phyloP scores from a whole-genome alignment of 2,329 filamentous ascomycete genomes.

The Camptophora hylomeconis region DNA sequence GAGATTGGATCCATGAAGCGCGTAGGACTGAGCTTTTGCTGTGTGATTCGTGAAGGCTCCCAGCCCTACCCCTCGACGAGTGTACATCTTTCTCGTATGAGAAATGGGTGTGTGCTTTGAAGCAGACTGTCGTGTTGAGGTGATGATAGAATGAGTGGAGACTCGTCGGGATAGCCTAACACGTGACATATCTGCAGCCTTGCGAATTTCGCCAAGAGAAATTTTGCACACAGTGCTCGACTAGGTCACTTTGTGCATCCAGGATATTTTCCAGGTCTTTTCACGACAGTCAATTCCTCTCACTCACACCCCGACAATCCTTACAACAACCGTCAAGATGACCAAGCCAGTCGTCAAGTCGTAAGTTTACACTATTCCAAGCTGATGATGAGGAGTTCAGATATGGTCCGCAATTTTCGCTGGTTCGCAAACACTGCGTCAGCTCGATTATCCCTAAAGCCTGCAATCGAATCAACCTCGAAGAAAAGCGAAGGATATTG shows the following conservation, averaged over 20 bases:
- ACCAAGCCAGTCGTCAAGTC: conserved; percentile 33
- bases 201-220: too few species aligned
- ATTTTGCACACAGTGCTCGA: too few species aligned
- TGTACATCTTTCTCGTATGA: conserved; percentile 25
- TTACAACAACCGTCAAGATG: conserved; percentile 41
- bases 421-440: conserved; percentile 50
- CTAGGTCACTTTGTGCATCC: conserved; percentile 2
- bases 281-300: conserved; percentile 12
- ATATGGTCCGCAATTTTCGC: conserved; percentile 76
- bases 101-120: too few species aligned
- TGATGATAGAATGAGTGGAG: too few species aligned
- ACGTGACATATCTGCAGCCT: too few species aligned
- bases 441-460: conserved; percentile 65
- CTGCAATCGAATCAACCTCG: conserved; percentile 29
- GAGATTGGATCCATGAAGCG: conserved; percentile 76
- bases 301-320: conserved; percentile 26
- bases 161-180: too few species aligned
- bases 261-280: conserved; percentile 5
- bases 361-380: conserved; percentile 43
- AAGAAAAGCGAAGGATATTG: conserved; percentile 2
- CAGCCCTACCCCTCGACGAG: conserved; percentile 61
- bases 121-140: too few species aligned
- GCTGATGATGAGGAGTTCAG: conserved; percentile 42
- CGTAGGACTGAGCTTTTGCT: conserved; percentile 78
- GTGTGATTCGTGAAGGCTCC: conserved; percentile 78